phyloP scores from a whole-genome alignment of 1,284 basidiomycete genomes.

The Boletus calvinii region DNA sequence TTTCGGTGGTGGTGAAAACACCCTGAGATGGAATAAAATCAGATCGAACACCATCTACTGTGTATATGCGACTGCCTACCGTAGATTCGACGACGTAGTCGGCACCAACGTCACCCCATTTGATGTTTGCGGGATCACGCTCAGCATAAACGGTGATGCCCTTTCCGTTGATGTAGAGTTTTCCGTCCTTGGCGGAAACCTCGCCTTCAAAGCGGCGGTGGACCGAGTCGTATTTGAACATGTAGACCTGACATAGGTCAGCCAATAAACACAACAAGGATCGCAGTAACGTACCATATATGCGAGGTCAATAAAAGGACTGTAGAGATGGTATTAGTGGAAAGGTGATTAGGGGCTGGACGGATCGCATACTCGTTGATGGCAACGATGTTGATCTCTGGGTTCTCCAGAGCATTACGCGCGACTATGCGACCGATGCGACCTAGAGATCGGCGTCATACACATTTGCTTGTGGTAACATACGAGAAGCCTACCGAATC shows the following conservation, averaged over 20 bases:
- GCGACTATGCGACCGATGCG: constrained; percentile 98
- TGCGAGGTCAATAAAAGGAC: constrained; percentile 57
- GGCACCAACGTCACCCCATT: constrained; percentile 81
- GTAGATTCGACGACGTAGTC: constrained; percentile 98
- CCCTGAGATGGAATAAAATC: constrained; percentile 48
- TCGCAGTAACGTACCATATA: constrained; percentile 73
- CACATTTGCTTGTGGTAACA: background rate
- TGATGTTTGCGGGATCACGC: constrained; percentile 86
- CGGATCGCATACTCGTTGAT: constrained; percentile 77
- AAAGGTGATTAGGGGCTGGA: background rate
- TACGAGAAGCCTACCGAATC: constrained; percentile 70
- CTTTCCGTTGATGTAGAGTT: constrained; percentile 87
- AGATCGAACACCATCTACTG: constrained; percentile 11
- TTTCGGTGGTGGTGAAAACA: constrained; percentile 96
- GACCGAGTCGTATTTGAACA: constrained; percentile 99
- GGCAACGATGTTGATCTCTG: constrained; percentile 81
- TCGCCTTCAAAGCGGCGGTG: constrained; percentile 94
- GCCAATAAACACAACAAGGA: background rate
- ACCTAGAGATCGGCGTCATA: constrained; percentile 51
- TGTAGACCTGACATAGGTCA: constrained; percentile 72
- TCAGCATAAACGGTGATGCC: constrained; percentile 82
- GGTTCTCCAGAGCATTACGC: constrained; percentile 86
- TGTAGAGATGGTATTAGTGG: constrained; percentile 6
- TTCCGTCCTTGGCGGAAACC: constrained; percentile 84
- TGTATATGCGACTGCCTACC: constrained; percentile 39